Conservation (phyloP, 2,329 filamentous ascomycete species). For the Fusarium goolgardi region DNA sequence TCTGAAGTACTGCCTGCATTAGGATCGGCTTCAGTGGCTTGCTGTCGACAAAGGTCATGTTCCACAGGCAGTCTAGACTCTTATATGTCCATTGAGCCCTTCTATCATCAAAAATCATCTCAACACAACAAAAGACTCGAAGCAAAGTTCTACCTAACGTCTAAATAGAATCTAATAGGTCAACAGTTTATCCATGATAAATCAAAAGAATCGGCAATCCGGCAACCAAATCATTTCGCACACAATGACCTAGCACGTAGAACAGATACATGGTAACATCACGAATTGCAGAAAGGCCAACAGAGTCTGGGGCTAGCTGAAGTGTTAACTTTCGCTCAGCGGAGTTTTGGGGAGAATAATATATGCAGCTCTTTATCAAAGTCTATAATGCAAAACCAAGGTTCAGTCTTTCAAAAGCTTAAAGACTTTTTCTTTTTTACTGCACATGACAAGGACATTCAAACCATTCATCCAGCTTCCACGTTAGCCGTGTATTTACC, state of each 20-base stretch:
- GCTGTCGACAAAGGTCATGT: neutral
- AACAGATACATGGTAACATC: neutral
- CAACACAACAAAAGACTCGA: neutral
- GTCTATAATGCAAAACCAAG: too few species aligned
- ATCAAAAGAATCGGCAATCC: too few species aligned
- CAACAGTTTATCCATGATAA: too few species aligned
- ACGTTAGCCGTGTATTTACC: fast-evolving
- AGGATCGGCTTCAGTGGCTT: neutral
- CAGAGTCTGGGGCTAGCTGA: too few species aligned
- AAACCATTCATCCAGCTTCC: neutral
- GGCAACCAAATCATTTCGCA: too few species aligned
- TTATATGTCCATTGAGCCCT: neutral
- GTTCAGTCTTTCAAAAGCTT: too few species aligned
- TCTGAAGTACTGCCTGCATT: neutral
- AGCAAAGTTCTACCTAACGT: neutral
- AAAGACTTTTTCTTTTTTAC: neutral
- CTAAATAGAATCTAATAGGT: neutral
- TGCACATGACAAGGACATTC: neutral
- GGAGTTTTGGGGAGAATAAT: neutral
- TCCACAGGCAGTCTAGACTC: neutral
- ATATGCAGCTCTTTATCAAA: neutral
- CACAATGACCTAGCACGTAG: too few species aligned
- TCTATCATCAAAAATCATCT: neutral
- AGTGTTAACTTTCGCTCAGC: neutral
- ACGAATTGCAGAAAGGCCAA: too few species aligned